Evolutionary conservation across 495 filamentous ascomycete species (phyloP), one percentile per base, ranked within the genome.

Genomic region (Aspergillus incahuasiensis): DNA sequence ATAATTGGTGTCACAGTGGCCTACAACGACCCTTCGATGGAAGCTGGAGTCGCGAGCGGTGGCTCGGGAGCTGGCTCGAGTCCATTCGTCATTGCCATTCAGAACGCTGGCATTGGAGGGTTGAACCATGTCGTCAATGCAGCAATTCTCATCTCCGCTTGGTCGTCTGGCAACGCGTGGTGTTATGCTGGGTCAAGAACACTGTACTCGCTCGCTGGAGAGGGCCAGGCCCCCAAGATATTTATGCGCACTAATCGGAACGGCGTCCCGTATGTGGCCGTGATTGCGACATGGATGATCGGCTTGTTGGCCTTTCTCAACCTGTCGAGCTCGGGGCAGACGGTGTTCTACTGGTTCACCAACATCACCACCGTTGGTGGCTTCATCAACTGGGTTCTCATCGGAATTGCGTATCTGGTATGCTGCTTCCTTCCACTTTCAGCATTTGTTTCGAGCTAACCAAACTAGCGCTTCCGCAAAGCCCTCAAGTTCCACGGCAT

Each of bases 121-220:
- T 74, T 92, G 9, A 84, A 83, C 39, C 80, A 83, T 57, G 83
- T 91, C 49, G 85, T 94, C 73, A 94, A 92, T 68, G 87, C 82
- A 15, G 82, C 84, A 5, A 83, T 90, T 43, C 68, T 90, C 42
- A 86, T 76, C 25, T 85, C 85, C 0, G 86, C 84, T 3, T 79
- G 81, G 59, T 88, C 85, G 4, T 80, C 84, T 0, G 88, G 82
- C 24, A 92, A 92, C 61, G 83, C 86, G 3, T 90, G 86, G 75
- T 74, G 90, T 48, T 92, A 87, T 68, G 87, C 83, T 3, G 86
- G 84, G 18, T 86, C 83, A 5, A 82, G 89, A 46, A 85, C 86
- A 43, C 78, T 94, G 9, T 88, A 89, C 66, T 88, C 85, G n/a
- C 80, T 92, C 56, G 86, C 88, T 0, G 66, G 79, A 21, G 77